Evolutionary conservation across 805 yeast species (phyloP).

Genomic region (Pichia rugopelliculosa): DNA sequence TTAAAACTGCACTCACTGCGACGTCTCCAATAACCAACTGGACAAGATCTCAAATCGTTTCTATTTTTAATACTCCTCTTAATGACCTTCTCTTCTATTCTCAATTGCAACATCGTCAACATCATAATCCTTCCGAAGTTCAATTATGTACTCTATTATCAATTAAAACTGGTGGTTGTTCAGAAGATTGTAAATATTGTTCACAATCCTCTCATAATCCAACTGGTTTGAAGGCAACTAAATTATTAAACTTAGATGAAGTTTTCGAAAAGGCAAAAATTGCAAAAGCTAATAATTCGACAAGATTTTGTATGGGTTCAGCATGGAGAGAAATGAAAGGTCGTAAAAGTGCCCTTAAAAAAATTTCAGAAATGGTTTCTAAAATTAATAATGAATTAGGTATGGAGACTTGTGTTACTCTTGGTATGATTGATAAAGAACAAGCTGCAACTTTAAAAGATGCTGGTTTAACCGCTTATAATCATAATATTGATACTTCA

Average conservation of each 20-base stretch:
- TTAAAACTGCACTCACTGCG: constrained; percentile 24
- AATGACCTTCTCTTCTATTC: constrained; percentile 53
- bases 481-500: constrained; percentile 75
- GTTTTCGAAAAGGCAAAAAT: constrained; percentile 56
- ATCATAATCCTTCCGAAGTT: constrained; percentile 61
- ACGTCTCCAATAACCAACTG: constrained; percentile 35
- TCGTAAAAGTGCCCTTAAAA: constrained; percentile 56
- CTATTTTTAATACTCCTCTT: constrained; percentile 60
- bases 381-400: constrained; percentile 52
- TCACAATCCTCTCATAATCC: constrained; percentile 64
- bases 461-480: constrained; percentile 76
- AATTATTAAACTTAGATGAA: constrained; percentile 51
- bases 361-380: constrained; percentile 57
- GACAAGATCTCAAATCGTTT: constrained; percentile 53
- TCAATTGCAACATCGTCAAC: constrained; percentile 56
- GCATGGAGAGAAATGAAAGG: constrained; percentile 87
- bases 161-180: constrained; percentile 74
- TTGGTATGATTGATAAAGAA: constrained; percentile 67
- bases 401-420: constrained; percentile 72
- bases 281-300: constrained; percentile 65
- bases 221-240: constrained; percentile 68
- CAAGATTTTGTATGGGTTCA: constrained; percentile 80
- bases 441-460: constrained; percentile 54
- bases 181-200: constrained; percentile 78
- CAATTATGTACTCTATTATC: constrained; percentile 71